A percentile compares a stretch with the other conserved stretches of the same genome.
phyloP scores from a whole-genome alignment of 176 grass and related monocot species.

The Olyra latifolia region DNA sequence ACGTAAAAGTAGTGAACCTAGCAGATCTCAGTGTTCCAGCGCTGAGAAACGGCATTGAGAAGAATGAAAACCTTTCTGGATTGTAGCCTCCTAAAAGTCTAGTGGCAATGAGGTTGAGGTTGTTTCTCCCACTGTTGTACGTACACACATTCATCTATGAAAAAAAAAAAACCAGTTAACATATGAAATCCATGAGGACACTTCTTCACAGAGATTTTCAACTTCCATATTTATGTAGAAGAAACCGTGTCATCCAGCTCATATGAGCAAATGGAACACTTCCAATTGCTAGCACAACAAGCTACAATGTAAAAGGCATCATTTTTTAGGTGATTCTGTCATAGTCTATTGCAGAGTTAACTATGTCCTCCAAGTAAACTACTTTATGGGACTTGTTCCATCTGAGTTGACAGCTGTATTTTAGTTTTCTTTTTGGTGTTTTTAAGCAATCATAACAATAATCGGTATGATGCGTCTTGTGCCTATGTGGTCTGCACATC shows the following conservation, averaged over 20 bases:
- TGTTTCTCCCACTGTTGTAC: conserved; percentile 32
- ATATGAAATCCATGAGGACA: background rate
- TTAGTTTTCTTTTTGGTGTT: background rate
- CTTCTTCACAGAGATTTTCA: background rate
- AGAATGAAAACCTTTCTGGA: conserved; percentile 45
- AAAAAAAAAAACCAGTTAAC: background rate
- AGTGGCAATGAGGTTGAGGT: conserved; percentile 55
- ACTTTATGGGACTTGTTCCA: too few species aligned
- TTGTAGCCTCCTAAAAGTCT: conserved; percentile 56
- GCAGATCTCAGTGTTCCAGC: conserved; percentile 50
- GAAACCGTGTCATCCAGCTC: conserved; percentile 19
- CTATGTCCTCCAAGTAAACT: too few species aligned
- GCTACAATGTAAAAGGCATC: too few species aligned
- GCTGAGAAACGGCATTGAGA: conserved; percentile 61
- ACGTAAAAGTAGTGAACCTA: conserved; percentile 53
- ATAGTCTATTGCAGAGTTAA: too few species aligned
- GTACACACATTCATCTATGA: background rate
- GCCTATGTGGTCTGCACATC: background rate
- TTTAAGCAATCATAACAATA: background rate
- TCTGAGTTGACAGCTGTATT: too few species aligned
- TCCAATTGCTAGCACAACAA: background rate
- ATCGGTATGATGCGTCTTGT: background rate
- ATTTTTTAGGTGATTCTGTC: too few species aligned
- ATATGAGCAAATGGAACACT: background rate
- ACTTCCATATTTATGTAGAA: background rate